Base-by-base conservation (phyloP, 2,329 filamentous ascomycete species). In the Exophiala xenobiotica region DNA sequence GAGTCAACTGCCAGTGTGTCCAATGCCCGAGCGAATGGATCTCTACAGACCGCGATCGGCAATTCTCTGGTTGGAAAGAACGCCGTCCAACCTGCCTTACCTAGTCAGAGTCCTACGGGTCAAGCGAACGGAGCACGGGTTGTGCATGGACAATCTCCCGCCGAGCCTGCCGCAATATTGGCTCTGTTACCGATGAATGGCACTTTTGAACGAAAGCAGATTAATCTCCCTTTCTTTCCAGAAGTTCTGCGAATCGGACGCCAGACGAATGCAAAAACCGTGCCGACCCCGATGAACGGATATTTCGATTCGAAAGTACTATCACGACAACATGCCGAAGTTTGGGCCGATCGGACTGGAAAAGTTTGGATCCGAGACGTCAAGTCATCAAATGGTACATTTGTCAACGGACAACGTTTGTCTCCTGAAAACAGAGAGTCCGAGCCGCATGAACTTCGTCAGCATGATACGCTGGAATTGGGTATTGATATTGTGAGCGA, bases 401-500 rank as follows among this genome's bases (percentile, higher is more conserved):
- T 99, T 70, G 92, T 99, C 61, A 99, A 99, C 64, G 90, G 90
- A 16, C 83, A 87, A 48, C 85, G 93, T 23, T 71, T 99, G 53
- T 97, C 93, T 2, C 88, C 85, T 47, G 93, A 99, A 68, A 99
- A 96, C 64, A 84, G 91, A 62, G 93, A 99, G 70, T 97, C 92
- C 0, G 93, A 97, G 56, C 91, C 93, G 0, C 90, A 96, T 67
- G 92, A 97, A 67, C 75, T 99, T 26, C 86, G 91, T 64, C 90
- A 92, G 53, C 86, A 90, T 60, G 93, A 99, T 66, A 89, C 93
- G 57, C 76, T 99, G 46, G 93, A 99, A 67, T 79, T 99, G 27
- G 93, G 93, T 49, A 99, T 99, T 63, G 93, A 99, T 67, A 99
- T 99, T 65, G 92, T 99, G 45, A 96, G 90, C 70, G 93, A 99